Evolutionary conservation across 2,329 filamentous ascomycete species (phyloP).

Genomic region (Xylaria digitata): DNA sequence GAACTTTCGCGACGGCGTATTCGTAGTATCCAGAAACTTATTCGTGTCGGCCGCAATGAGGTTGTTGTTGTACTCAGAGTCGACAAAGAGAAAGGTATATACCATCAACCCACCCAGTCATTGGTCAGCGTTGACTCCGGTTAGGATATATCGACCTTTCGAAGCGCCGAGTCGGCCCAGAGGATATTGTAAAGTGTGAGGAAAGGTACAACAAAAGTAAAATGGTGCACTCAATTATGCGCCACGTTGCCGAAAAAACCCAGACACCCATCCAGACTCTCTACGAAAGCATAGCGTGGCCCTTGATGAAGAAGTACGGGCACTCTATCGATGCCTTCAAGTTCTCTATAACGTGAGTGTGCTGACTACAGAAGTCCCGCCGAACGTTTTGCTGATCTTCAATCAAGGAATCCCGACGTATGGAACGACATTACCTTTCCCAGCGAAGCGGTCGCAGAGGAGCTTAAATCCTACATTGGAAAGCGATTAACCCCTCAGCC

Average conservation of each 20-base stretch:
- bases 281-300: constrained; percentile 96
- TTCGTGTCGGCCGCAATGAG: constrained; percentile 96
- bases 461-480: constrained; percentile 94
- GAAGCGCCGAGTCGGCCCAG: constrained; percentile 96
- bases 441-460: constrained; percentile 84
- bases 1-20: constrained; percentile 98
- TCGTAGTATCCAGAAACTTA: constrained; percentile 97
- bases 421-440: constrained; percentile 95
- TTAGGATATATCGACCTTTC: constrained; percentile 96
- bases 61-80: constrained; percentile 98
- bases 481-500: constrained; percentile 97
- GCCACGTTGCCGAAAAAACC: constrained; percentile 98
- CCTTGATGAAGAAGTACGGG: constrained; percentile 96
- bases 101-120: constrained; percentile 27
- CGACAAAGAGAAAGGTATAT: constrained; percentile 94
- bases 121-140: constrained; percentile 40
- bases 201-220: constrained; percentile 99
- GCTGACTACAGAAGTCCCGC: constrained; percentile 32
- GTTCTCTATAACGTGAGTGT: constrained; percentile 90
- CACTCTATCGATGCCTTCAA: constrained; percentile 99
- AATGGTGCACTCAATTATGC: constrained; percentile 99
- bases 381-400: constrained; percentile 7
- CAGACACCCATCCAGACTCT: constrained; percentile 92
- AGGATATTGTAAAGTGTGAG: constrained; percentile 98
- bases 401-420: constrained; percentile 84